These are phyloP conservation scores for Boletus vermiculosoides DNA, from an alignment of 768 basidiomycete genomes.

Conservation along the genomic window DNA sequence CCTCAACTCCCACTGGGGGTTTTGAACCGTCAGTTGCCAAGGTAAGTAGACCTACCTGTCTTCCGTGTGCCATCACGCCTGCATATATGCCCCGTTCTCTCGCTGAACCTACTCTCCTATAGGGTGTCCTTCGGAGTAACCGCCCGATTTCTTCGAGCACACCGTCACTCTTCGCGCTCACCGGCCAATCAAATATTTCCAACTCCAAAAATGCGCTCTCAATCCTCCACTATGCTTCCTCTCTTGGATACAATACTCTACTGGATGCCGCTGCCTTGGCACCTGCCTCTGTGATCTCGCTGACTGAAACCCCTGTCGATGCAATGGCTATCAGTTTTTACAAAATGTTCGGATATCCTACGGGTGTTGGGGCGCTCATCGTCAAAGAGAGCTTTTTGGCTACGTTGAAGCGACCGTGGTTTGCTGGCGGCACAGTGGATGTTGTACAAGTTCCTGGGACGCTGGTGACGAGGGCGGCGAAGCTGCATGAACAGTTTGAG, in stretches of 20 bases:
- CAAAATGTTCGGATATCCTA: conserved; percentile 89
- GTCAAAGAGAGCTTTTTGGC: conserved; percentile 67
- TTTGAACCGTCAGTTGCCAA: conserved; percentile 57
- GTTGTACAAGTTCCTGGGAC: conserved; percentile 80
- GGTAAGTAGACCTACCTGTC: conserved; percentile 39
- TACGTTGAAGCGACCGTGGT: conserved; percentile 72
- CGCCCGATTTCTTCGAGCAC: conserved; percentile 38
- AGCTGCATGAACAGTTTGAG: conserved; percentile 76
- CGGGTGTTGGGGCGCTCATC: conserved; percentile 77
- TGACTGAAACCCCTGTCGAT: conserved; percentile 67
- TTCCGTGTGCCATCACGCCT: neutral
- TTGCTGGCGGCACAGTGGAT: conserved; percentile 79
- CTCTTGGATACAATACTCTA: conserved; percentile 71
- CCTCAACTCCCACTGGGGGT: conserved; percentile 62
- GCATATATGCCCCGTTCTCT: conserved; percentile 21
- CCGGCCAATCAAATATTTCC: conserved; percentile 80
- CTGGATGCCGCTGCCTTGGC: conserved; percentile 82
- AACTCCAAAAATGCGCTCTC: conserved; percentile 71
- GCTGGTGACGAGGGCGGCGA: conserved; percentile 57
- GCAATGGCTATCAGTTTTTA: conserved; percentile 85
- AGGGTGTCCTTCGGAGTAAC: conserved; percentile 57
- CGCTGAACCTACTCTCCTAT: conserved; percentile 1
- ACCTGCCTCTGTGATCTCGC: conserved; percentile 65
- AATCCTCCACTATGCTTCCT: conserved; percentile 59
- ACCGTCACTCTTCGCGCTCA: conserved; percentile 69